phyloP scores from a whole-genome alignment of 2,329 filamentous ascomycete species.

The Pseudodiploospora longispora region DNA sequence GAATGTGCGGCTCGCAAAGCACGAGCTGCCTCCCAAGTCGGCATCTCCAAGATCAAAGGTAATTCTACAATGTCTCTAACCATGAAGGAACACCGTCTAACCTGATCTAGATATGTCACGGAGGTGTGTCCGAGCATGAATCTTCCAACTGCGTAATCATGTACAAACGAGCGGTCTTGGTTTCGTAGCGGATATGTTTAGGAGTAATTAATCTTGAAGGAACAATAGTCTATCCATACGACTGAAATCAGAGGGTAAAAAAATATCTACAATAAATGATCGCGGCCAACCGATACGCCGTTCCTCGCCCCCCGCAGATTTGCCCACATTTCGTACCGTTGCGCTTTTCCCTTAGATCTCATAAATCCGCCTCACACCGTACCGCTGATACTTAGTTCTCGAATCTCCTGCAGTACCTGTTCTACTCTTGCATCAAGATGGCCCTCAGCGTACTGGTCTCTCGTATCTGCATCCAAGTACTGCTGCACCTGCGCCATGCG shows the following conservation, averaged over 20 bases:
- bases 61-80: no score
- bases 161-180: no score
- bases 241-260: slow-evolving; percentile 13
- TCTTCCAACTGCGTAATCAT: no score
- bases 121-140: no score
- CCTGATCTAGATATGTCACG: no score
- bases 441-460: slow-evolving; percentile 91
- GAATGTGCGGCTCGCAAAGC: no score
- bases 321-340: slow-evolving; percentile 2
- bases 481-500: slow-evolving; percentile 99
- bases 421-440: slow-evolving; percentile 88
- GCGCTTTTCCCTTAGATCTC: not conserved
- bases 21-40: no score
- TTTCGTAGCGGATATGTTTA: no score
- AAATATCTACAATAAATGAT: slow-evolving; percentile 16
- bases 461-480: slow-evolving; percentile 89
- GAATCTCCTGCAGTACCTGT: slow-evolving; percentile 92
- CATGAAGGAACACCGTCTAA: no score
- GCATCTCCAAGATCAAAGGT: no score
- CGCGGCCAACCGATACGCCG: slow-evolving; percentile 20
- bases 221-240: slow-evolving; percentile 17
- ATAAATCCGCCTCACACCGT: slow-evolving; percentile 41
- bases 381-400: slow-evolving; percentile 85
- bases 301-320: slow-evolving; percentile 8
- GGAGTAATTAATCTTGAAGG: not conserved